phyloP scores from a whole-genome alignment of 306 rosid genomes.

The Aeschynomene evenia region DNA sequence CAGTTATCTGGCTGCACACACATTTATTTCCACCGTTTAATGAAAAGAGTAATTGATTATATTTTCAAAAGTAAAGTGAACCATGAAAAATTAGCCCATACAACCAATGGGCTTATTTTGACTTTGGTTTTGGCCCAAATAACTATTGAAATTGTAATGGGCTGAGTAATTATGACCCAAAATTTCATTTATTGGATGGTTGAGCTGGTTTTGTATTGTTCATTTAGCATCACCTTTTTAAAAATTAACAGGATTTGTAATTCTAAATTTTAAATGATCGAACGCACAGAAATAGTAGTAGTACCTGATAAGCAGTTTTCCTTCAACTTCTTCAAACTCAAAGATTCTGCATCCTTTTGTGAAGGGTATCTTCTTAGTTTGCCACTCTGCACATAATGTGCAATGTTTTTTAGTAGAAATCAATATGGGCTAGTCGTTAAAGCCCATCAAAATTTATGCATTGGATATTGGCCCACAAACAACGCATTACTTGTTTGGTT shows the following conservation, averaged over 20 bases:
- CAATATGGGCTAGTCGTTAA: no score
- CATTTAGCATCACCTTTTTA: no score
- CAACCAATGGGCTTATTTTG: no score
- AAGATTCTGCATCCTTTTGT: conserved; percentile 45
- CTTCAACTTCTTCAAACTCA: conserved; percentile 34
- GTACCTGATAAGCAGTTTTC: conserved; percentile 42
- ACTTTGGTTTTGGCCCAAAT: no score
- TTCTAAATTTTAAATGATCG: background rate
- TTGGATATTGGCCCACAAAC: background rate
- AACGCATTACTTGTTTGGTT: no score
- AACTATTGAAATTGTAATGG: no score
- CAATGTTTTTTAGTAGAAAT: background rate
- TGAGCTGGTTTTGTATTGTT: no score
- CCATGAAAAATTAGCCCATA: no score
- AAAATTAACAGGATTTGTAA: background rate
- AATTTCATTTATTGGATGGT: no score
- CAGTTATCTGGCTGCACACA: conserved; percentile 49
- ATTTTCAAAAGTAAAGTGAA: no score
- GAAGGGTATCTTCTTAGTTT: conserved; percentile 41
- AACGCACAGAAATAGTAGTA: background rate
- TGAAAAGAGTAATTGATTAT: background rate
- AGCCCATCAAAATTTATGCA: background rate
- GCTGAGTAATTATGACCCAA: no score
- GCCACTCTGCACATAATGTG: conserved; percentile 45
- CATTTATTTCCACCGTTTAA: background rate